A percentile compares a stretch with the other conserved stretches of the same genome.
Evolutionary conservation across 1,284 basidiomycete genomes (phyloP).

Genomic region (Dichomitus squalens): DNA sequence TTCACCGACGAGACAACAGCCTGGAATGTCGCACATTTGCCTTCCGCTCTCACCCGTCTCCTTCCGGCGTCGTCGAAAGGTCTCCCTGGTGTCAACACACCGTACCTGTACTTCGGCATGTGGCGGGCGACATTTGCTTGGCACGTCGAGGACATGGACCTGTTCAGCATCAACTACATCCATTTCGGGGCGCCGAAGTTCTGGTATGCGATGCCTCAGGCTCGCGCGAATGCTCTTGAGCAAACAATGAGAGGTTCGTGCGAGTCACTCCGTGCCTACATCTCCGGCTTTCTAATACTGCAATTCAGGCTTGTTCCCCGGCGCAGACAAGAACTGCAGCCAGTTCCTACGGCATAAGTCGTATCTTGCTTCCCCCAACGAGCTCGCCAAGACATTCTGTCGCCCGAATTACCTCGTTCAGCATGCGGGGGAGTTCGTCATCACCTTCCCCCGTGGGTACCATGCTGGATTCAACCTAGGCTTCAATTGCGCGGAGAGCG

Average conservation of each 20-base stretch:
- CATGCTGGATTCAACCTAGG: slow-evolving; percentile 98
- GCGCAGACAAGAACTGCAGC: slow-evolving; percentile 81
- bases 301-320: slow-evolving; percentile 80
- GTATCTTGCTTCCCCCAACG: slow-evolving; percentile 89
- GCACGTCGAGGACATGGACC: slow-evolving; percentile 98
- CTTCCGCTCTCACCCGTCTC: slow-evolving; percentile 86
- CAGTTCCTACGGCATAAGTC: slow-evolving; percentile 98
- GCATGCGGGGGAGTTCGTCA: slow-evolving; percentile 90
- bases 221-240: slow-evolving; percentile 77
- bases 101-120: slow-evolving; percentile 99
- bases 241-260: slow-evolving; percentile 75
- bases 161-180: slow-evolving; percentile 99
- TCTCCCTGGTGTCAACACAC: slow-evolving; percentile 95
- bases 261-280: not conserved
- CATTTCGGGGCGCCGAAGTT: slow-evolving; percentile 97
- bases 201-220: slow-evolving; percentile 97
- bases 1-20: slow-evolving; percentile 80
- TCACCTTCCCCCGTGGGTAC: slow-evolving; percentile 94
- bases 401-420: slow-evolving; percentile 90
- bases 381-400: slow-evolving; percentile 80
- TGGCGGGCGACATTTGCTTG: slow-evolving; percentile 99
- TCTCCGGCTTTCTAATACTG: not conserved
- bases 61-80: slow-evolving; percentile 65
- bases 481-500: slow-evolving; percentile 96
- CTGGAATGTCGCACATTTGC: slow-evolving; percentile 95